Percentiles rank a stretch among this genome's conserved stretches.
phyloP scores from a whole-genome alignment of 805 yeast genomes.

The Teunomyces atbi region DNA sequence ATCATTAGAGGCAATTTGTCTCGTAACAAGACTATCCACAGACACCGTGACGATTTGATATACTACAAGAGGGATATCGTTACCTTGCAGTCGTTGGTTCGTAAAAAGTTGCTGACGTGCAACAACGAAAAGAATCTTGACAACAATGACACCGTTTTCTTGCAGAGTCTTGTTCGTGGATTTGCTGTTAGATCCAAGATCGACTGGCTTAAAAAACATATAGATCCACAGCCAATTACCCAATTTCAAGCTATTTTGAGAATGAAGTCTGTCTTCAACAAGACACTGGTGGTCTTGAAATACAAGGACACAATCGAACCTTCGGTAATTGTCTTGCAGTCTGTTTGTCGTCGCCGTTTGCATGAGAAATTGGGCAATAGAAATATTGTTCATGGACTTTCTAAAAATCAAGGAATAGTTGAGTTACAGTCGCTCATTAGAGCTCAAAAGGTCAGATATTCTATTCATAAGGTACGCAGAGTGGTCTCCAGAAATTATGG shows the following conservation, averaged over 20 bases:
- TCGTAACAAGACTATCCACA: conserved; percentile 30
- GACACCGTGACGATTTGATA: conserved; percentile 33
- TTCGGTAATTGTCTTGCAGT: conserved; percentile 25
- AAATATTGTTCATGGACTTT: conserved; percentile 7
- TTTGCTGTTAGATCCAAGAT: conserved; percentile 22
- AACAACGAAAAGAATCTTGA: conserved; percentile 7
- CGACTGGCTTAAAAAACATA: conserved; percentile 8
- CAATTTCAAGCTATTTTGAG: conserved; percentile 40
- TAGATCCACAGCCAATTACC: conserved; percentile 13
- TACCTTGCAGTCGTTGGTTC: conserved; percentile 39
- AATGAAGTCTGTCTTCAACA: conserved; percentile 18
- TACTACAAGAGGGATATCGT: conserved; percentile 31
- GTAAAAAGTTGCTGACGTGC: conserved; percentile 22
- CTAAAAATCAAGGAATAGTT: conserved; percentile 17
- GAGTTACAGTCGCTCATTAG: conserved; percentile 39
- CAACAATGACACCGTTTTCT: conserved; percentile 14
- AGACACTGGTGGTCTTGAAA: conserved; percentile 20
- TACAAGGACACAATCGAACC: conserved; percentile 21
- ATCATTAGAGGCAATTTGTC: conserved; percentile 48
- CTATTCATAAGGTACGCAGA: conserved; percentile 13
- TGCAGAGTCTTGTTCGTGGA: conserved; percentile 49
- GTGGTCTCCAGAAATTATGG: conserved; percentile 8
- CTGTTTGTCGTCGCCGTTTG: conserved; percentile 26
- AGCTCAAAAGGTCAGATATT: conserved; percentile 33
- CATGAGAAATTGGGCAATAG: conserved; percentile 12